These are phyloP conservation scores for Phytophthora pseudosyringae DNA, from an alignment of 352 stramenopile genomes.

Conservation along the genomic window DNA sequence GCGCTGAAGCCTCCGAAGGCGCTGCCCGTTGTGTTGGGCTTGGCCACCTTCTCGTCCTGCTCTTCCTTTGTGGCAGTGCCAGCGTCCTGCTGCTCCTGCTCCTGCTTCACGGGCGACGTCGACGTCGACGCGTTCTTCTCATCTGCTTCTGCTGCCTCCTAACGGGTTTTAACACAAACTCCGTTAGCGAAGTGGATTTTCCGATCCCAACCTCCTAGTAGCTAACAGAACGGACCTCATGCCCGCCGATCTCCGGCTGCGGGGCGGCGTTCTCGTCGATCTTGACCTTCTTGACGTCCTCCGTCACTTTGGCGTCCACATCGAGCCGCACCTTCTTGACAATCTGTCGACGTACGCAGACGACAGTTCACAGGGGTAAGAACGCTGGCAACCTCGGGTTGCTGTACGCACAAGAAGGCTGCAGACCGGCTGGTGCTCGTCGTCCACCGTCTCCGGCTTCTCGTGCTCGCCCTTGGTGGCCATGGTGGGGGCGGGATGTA, in stretches of 20 bases:
- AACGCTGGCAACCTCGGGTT: not conserved
- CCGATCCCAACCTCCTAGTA: not conserved
- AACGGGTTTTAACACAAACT: not conserved
- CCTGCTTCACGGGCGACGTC: conserved; percentile 18
- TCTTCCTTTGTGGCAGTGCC: conserved; percentile 7
- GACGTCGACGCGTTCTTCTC: conserved; percentile 15
- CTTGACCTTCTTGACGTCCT: conserved; percentile 55
- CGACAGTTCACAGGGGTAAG: not conserved
- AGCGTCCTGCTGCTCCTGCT: conserved; percentile 14
- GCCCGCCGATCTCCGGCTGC: conserved; percentile 32
- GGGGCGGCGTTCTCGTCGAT: conserved; percentile 41
- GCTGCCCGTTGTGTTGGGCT: conserved; percentile 41
- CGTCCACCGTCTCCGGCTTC: conserved; percentile 66
- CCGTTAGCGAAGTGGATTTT: conserved; percentile 11
- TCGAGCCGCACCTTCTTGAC: conserved; percentile 68
- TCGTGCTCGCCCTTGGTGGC: conserved; percentile 78
- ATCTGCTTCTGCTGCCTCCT: conserved; percentile 11
- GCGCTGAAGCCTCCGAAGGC: conserved; percentile 59
- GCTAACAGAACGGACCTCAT: conserved; percentile 23
- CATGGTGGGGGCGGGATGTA: conserved; percentile 39
- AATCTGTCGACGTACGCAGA: conserved; percentile 31
- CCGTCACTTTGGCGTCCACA: conserved; percentile 52
- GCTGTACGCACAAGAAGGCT: not conserved
- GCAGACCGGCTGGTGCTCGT: conserved; percentile 64
- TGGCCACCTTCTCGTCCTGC: conserved; percentile 29